Percentiles rank a stretch among this genome's conserved stretches.
These are phyloP conservation scores for Nematocida major DNA, from an alignment of 371 early-diverging fungal genomes.

Conservation along the genomic window DNA sequence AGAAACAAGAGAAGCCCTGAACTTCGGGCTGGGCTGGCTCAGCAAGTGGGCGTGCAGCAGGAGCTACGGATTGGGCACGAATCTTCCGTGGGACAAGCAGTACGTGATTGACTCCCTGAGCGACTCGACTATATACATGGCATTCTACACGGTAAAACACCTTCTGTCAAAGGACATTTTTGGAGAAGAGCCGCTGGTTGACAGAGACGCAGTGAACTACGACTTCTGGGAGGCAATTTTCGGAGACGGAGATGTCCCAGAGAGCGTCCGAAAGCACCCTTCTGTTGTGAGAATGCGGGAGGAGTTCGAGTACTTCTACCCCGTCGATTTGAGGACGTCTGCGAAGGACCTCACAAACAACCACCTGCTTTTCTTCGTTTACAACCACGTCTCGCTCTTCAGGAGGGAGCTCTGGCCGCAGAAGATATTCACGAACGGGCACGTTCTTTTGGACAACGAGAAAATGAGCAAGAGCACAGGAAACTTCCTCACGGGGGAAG, in stretches of 20 bases:
- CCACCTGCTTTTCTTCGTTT: slow-evolving; percentile 94
- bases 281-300: slow-evolving; percentile 45
- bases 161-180: slow-evolving; percentile 72
- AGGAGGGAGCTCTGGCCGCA: slow-evolving; percentile 82
- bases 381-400: slow-evolving; percentile 95
- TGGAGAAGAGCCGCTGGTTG: slow-evolving; percentile 74
- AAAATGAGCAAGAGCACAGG: slow-evolving; percentile 99
- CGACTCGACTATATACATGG: slow-evolving; percentile 99
- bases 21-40: slow-evolving; percentile 84
- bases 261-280: slow-evolving; percentile 6
- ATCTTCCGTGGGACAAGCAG: slow-evolving; percentile 87
- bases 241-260: slow-evolving; percentile 66
- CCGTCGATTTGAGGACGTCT: slow-evolving; percentile 87
- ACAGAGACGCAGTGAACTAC: slow-evolving; percentile 77
- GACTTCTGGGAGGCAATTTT: slow-evolving; percentile 89
- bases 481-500: slow-evolving; percentile 84
- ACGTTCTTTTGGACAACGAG: slow-evolving; percentile 84
- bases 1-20: slow-evolving; percentile 81
- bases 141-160: slow-evolving; percentile 94
- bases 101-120: slow-evolving; percentile 94
- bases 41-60: slow-evolving; percentile 97
- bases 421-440: slow-evolving; percentile 87
- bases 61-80: slow-evolving; percentile 88
- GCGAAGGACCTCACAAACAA: slow-evolving; percentile 97
- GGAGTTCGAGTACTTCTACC: slow-evolving; percentile 87